phyloP scores from a whole-genome alignment of 305 asterid species.

The Vinca major region DNA sequence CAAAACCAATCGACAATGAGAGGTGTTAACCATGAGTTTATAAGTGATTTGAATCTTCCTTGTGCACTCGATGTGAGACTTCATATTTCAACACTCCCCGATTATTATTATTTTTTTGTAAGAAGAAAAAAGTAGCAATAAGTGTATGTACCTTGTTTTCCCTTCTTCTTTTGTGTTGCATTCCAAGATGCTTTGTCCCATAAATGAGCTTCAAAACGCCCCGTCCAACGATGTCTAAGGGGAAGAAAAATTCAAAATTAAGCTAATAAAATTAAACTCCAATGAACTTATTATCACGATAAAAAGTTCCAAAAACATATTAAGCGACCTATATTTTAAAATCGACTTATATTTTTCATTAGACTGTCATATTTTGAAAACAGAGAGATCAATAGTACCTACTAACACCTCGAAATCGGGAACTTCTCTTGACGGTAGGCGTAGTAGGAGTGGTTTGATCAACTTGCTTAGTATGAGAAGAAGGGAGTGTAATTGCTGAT shows the following conservation, averaged over 20 bases:
- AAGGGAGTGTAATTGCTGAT: conserved; percentile 1
- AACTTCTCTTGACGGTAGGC: conserved; percentile 43
- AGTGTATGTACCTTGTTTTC: conserved; percentile 41
- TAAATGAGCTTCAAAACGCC: conserved; percentile 62
- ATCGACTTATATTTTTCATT: no score
- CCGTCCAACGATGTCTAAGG: conserved; percentile 60
- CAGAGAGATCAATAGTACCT: conserved; percentile 20
- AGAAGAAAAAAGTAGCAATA: no score
- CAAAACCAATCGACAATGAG: no score
- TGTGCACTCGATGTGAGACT: no score
- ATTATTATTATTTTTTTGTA: no score
- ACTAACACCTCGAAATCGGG: conserved; percentile 66
- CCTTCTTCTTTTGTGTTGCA: conserved; percentile 63
- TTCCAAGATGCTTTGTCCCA: conserved; percentile 78
- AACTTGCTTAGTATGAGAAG: neutral
- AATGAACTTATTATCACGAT: neutral
- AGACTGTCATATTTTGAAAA: no score
- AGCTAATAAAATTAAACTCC: no score
- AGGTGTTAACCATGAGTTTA: no score
- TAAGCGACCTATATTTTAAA: no score
- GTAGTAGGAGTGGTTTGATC: conserved; percentile 20
- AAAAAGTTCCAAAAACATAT: no score
- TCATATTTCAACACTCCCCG: no score
- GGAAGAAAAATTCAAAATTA: neutral
- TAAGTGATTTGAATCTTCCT: no score